phyloP scores from a whole-genome alignment of 306 rosid species.

The Senna siamea region DNA sequence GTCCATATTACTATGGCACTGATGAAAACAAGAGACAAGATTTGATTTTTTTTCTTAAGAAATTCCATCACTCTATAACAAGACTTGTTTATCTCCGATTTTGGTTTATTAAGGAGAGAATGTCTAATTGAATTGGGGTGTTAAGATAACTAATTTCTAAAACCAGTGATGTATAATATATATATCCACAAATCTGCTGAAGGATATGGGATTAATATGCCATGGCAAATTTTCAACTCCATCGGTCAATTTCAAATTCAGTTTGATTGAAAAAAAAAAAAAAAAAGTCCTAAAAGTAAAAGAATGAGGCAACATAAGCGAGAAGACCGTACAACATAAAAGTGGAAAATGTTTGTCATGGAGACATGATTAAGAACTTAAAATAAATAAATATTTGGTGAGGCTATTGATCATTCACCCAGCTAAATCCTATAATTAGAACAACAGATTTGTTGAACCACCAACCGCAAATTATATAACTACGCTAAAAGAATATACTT shows the following conservation, averaged over 20 bases:
- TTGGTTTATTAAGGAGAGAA: not conserved
- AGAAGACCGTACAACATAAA: slow-evolving; percentile 31
- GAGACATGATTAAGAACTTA: slow-evolving; percentile 10
- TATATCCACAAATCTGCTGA: not conserved
- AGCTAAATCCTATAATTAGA: slow-evolving; percentile 4
- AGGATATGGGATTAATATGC: slow-evolving; percentile 1
- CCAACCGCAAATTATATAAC: slow-evolving; percentile 6
- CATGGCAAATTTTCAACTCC: slow-evolving; percentile 18
- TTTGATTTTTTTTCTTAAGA: not conserved
- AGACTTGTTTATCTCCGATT: slow-evolving; percentile 8
- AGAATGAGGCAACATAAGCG: slow-evolving; percentile 4
- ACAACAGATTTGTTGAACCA: slow-evolving; percentile 14
- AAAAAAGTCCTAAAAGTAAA: slow-evolving; percentile 15
- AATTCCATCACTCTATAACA: not conserved
- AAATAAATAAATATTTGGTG: slow-evolving; percentile 15
- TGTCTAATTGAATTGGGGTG: slow-evolving; percentile 3
- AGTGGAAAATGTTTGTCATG: slow-evolving; percentile 26
- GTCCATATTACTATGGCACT: not conserved
- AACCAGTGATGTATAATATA: slow-evolving; percentile 1
- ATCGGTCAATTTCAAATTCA: slow-evolving; percentile 12
- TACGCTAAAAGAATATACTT: slow-evolving; percentile 2
- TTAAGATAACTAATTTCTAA: slow-evolving; percentile 18
- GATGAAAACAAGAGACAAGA: slow-evolving; percentile 9
- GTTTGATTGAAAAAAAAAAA: not conserved
- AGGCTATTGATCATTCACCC: slow-evolving; percentile 13